A percentile compares a stretch with the other conserved stretches of the same genome.
Evolutionary conservation across 495 filamentous ascomycete genomes (phyloP).

Genomic region (Astrocystis sublimbata): DNA sequence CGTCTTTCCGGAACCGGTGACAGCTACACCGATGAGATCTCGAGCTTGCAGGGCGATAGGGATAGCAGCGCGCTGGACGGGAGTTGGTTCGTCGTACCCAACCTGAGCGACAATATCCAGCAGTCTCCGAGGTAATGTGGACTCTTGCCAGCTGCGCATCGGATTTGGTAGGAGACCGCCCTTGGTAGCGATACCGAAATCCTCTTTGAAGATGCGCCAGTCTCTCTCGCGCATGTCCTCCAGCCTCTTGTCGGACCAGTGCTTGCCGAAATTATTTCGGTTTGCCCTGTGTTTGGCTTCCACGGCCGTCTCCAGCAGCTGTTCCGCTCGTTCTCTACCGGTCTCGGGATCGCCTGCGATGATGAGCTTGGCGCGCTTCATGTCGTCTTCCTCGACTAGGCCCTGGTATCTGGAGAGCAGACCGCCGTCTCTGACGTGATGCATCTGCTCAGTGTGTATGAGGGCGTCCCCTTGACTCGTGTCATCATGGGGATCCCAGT

Average conservation of each 20-base stretch:
- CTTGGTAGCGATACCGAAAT: slow-evolving; percentile 96
- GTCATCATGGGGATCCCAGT: slow-evolving; percentile 96
- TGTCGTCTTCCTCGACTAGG: slow-evolving; percentile 67
- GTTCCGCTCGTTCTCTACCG: slow-evolving; percentile 71
- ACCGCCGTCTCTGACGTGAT: slow-evolving; percentile 73
- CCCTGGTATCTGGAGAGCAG: slow-evolving; percentile 82
- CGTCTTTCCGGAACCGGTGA: slow-evolving; percentile 98
- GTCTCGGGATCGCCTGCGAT: slow-evolving; percentile 77
- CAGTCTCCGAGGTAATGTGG: slow-evolving; percentile 73
- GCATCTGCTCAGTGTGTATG: slow-evolving; percentile 67
- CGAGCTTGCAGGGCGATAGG: slow-evolving; percentile 91
- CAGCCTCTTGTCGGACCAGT: slow-evolving; percentile 96
- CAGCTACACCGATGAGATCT: slow-evolving; percentile 96
- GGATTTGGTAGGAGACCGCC: slow-evolving; percentile 88
- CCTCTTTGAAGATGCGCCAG: slow-evolving; percentile 99
- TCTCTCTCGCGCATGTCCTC: slow-evolving; percentile 97
- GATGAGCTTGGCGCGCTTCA: slow-evolving; percentile 77
- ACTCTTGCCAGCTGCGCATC: slow-evolving; percentile 95
- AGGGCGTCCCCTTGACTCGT: slow-evolving; percentile 89
- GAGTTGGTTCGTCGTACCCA: slow-evolving; percentile 90
- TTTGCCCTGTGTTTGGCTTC: slow-evolving; percentile 64
- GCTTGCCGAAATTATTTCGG: slow-evolving; percentile 77
- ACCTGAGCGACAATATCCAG: slow-evolving; percentile 81
- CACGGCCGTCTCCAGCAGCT: slow-evolving; percentile 78
- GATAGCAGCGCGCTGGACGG: slow-evolving; percentile 92